Percentiles rank a stretch among this genome's conserved stretches.
Conservation (phyloP, 805 yeast species). For the Kodamaea leandrae region DNA sequence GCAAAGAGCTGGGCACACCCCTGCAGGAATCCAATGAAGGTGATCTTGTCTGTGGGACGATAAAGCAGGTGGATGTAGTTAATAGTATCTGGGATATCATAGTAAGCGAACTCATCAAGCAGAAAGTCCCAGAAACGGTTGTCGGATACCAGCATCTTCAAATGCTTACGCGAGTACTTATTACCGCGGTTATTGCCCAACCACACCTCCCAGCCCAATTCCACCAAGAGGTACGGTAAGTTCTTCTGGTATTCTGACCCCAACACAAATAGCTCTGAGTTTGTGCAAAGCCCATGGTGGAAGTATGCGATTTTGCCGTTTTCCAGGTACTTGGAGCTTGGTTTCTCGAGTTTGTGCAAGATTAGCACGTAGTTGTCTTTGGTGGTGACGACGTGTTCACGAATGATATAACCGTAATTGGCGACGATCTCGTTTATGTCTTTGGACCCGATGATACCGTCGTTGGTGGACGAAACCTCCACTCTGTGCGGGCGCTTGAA, state of each 20-base stretch:
- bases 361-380: slow-evolving; percentile 28
- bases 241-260: slow-evolving; percentile 23
- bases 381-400: slow-evolving; percentile 32
- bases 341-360: slow-evolving; percentile 24
- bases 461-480: slow-evolving; percentile 5
- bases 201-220: slow-evolving; percentile 19
- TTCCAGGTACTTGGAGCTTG: background rate
- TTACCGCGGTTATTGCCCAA: slow-evolving; percentile 18
- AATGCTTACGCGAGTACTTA: slow-evolving; percentile 31
- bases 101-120: slow-evolving; percentile 31
- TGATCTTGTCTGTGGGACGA: slow-evolving; percentile 16
- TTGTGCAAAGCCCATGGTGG: slow-evolving; percentile 32
- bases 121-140: slow-evolving; percentile 31
- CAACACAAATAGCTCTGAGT: slow-evolving; percentile 27
- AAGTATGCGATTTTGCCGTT: slow-evolving; percentile 24
- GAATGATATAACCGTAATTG: slow-evolving; percentile 22
- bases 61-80: slow-evolving; percentile 22
- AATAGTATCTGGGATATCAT: slow-evolving; percentile 29
- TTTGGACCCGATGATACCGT: slow-evolving; percentile 14
- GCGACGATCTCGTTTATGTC: slow-evolving; percentile 25
- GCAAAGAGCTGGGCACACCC: slow-evolving; percentile 34
- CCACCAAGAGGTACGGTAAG: slow-evolving; percentile 16
- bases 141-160: slow-evolving; percentile 23
- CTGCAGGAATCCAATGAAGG: slow-evolving; percentile 31
- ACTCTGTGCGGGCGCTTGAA: background rate